Percentiles rank a stretch among this genome's conserved stretches.
These are phyloP conservation scores for Dryadomyces quercivorus DNA, from an alignment of 2,329 filamentous ascomycete genomes.

Conservation along the genomic window DNA sequence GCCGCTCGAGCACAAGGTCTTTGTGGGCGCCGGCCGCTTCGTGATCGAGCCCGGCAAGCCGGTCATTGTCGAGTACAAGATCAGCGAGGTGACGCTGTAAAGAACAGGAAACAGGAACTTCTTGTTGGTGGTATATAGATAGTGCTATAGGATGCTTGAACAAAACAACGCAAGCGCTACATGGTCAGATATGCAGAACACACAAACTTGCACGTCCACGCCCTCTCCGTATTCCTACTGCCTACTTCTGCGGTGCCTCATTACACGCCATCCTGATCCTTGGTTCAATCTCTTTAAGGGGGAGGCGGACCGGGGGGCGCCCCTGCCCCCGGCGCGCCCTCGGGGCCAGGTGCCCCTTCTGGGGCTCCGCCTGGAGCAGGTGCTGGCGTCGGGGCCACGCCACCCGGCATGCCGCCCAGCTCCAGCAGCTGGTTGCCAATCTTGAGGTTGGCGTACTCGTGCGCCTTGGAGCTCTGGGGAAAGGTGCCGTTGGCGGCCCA, in stretches of 20 bases:
- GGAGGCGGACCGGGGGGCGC: background rate
- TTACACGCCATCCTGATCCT: no score
- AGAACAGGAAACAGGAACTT: no score
- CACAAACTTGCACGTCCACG: no score
- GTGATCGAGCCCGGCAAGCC: constrained; percentile 26
- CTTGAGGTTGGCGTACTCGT: constrained; percentile 49
- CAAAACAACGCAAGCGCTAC: no score
- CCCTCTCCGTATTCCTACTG: no score
- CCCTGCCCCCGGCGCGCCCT: no score
- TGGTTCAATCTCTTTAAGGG: no score
- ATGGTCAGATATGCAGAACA: no score
- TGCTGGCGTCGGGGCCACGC: background rate
- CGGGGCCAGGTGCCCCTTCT: background rate
- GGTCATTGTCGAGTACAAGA: constrained; percentile 30
- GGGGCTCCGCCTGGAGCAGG: background rate
- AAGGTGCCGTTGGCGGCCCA: constrained; percentile 85
- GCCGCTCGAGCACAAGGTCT: constrained; percentile 25
- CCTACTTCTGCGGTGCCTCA: no score
- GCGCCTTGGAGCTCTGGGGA: constrained; percentile 58
- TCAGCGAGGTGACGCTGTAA: constrained; percentile 23
- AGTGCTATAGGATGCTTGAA: background rate
- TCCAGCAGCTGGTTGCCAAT: constrained; percentile 47
- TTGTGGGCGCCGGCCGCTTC: constrained; percentile 28
- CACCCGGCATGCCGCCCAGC: constrained; percentile 15
- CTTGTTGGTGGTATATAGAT: background rate